Conservation (phyloP, 805 yeast genomes). For the Metschnikowia cerradonensis region DNA sequence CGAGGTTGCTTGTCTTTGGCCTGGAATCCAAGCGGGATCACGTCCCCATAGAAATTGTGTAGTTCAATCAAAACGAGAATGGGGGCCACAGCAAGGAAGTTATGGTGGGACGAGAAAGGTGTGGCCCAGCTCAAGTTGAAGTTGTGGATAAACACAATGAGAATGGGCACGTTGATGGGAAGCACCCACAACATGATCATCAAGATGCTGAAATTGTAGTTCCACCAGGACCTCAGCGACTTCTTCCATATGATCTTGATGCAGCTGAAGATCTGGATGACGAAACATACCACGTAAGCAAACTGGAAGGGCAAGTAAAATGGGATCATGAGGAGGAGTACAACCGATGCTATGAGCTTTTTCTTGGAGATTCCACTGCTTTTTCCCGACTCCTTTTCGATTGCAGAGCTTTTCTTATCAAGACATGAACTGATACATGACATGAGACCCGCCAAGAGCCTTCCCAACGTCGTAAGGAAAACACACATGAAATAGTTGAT, state of each 20-base stretch:
- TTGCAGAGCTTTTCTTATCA: background rate
- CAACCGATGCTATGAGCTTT: conserved; percentile 28
- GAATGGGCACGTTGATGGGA: conserved; percentile 73
- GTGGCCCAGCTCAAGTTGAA: conserved; percentile 74
- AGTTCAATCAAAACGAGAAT: conserved; percentile 56
- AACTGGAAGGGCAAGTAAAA: conserved; percentile 78
- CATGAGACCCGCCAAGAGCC: conserved; percentile 2
- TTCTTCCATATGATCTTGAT: conserved; percentile 25
- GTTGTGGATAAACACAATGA: conserved; percentile 80
- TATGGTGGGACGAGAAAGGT: conserved; percentile 85
- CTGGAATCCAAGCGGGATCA: conserved; percentile 33
- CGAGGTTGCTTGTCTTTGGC: conserved; percentile 3
- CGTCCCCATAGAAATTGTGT: conserved; percentile 32
- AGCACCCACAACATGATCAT: conserved; percentile 72
- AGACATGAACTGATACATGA: background rate
- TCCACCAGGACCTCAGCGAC: conserved; percentile 30
- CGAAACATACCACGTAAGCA: conserved; percentile 57
- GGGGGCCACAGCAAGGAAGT: conserved; percentile 72
- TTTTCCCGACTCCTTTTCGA: background rate
- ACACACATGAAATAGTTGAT: conserved; percentile 38
- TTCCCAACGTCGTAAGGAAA: conserved; percentile 15
- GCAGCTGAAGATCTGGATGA: conserved; percentile 56
- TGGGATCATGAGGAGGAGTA: conserved; percentile 45
- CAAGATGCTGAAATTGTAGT: conserved; percentile 60
- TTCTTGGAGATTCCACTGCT: background rate